A percentile compares a stretch with the other conserved stretches of the same genome.
Conservation (phyloP, 805 yeast genomes). For the Metschnikowia koreensis region DNA sequence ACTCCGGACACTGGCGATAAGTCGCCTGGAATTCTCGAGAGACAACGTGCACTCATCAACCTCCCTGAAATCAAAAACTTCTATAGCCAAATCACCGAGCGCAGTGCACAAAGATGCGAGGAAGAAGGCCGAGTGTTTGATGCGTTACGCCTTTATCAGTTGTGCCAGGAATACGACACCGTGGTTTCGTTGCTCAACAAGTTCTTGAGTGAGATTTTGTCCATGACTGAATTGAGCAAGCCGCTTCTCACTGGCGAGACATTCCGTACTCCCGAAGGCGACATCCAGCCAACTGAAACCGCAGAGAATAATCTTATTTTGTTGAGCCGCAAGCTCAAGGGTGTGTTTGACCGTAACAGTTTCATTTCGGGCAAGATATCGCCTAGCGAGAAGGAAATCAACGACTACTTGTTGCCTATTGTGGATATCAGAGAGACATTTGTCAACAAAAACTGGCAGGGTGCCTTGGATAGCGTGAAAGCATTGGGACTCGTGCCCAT, state of each 20-base stretch:
- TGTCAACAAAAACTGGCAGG: constrained; percentile 56
- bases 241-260: constrained; percentile 45
- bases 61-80: constrained; percentile 59
- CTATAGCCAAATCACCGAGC: constrained; percentile 70
- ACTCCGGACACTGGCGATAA: constrained; percentile 67
- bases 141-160: constrained; percentile 79
- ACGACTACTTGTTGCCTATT: constrained; percentile 60
- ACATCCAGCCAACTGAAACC: constrained; percentile 29
- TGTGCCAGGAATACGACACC: constrained; percentile 82
- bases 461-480: constrained; percentile 53
- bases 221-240: constrained; percentile 66
- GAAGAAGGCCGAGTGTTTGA: constrained; percentile 89
- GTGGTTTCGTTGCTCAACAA: constrained; percentile 74
- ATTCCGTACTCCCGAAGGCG: constrained; percentile 37
- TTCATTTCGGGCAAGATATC: constrained; percentile 57
- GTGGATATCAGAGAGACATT: constrained; percentile 64
- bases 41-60: constrained; percentile 62
- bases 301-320: constrained; percentile 48
- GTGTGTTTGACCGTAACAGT: constrained; percentile 52
- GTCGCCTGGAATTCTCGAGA: constrained; percentile 80
- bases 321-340: constrained; percentile 45
- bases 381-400: constrained; percentile 58
- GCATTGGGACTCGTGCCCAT: constrained; percentile 68
- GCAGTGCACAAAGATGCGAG: constrained; percentile 82
- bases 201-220: constrained; percentile 72